phyloP scores from a whole-genome alignment of 768 basidiomycete species.

The Calvatia gigantea region DNA sequence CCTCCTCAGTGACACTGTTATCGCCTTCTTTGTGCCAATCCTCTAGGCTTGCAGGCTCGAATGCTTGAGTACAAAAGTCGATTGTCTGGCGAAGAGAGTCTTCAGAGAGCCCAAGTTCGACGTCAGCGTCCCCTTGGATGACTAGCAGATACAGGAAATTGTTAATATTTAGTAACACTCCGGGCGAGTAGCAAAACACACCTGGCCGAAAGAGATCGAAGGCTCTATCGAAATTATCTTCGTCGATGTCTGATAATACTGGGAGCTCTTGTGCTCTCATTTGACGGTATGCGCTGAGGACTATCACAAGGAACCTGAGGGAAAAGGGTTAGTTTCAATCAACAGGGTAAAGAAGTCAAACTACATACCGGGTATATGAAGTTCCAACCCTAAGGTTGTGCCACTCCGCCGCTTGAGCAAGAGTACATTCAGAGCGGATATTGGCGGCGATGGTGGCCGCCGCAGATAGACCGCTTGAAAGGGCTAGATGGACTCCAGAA shows the following conservation, averaged over 20 bases:
- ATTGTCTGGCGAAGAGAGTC: slow-evolving; percentile 17
- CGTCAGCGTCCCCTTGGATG: slow-evolving; percentile 25
- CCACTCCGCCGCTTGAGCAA: slow-evolving; percentile 26
- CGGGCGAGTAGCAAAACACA: slow-evolving; percentile 12
- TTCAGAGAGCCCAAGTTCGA: slow-evolving; percentile 15
- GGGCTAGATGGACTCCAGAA: slow-evolving; percentile 31
- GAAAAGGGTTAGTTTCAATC: neutral
- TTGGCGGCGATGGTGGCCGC: slow-evolving; percentile 31
- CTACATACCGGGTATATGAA: slow-evolving; percentile 30
- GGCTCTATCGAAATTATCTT: slow-evolving; percentile 46
- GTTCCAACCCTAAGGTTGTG: slow-evolving; percentile 29
- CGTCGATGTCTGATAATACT: slow-evolving; percentile 39
- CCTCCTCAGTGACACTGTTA: neutral
- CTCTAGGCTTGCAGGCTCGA: slow-evolving; percentile 14
- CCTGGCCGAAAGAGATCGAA: slow-evolving; percentile 39
- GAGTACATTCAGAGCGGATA: slow-evolving; percentile 26
- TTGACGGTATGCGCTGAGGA: slow-evolving; percentile 46
- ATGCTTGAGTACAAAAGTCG: slow-evolving; percentile 18
- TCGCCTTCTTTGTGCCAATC: slow-evolving; percentile 12
- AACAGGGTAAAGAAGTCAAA: neutral
- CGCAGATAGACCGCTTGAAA: slow-evolving; percentile 30
- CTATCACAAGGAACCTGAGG: slow-evolving; percentile 40
- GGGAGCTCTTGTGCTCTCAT: slow-evolving; percentile 36
- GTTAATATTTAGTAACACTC: neutral
- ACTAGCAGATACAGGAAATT: slow-evolving; percentile 13